These are phyloP conservation scores for Brachypodium distachyon DNA, from an alignment of 202 grass and related monocot genomes.

Conservation along the genomic window DNA sequence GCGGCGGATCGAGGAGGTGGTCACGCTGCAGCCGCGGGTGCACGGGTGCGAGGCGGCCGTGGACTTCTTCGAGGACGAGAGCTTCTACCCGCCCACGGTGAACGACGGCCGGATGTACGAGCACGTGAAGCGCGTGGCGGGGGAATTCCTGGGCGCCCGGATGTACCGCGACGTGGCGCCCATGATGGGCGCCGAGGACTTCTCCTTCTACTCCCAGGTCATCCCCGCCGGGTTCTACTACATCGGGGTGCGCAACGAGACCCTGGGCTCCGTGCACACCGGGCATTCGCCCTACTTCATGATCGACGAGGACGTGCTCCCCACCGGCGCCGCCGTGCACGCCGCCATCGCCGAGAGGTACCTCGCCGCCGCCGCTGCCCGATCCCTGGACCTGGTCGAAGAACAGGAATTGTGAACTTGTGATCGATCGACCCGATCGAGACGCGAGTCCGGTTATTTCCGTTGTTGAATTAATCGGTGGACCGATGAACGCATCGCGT, in stretches of 20 bases:
- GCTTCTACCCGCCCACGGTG: constrained; percentile 87
- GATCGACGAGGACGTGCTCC: constrained; percentile 88
- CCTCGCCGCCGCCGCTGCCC: neutral
- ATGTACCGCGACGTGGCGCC: constrained; percentile 67
- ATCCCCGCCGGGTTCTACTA: constrained; percentile 79
- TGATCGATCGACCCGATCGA: no score
- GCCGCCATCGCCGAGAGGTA: constrained; percentile 87
- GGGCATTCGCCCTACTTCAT: constrained; percentile 73
- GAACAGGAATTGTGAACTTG: neutral
- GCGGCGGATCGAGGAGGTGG: constrained; percentile 90
- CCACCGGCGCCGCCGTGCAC: constrained; percentile 72
- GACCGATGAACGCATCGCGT: neutral
- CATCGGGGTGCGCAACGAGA: constrained; percentile 88
- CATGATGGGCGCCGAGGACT: constrained; percentile 94
- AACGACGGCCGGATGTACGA: constrained; percentile 69
- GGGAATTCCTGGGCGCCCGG: constrained; percentile 31
- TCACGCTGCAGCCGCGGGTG: constrained; percentile 58
- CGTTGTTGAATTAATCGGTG: no score
- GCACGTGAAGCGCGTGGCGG: constrained; percentile 43
- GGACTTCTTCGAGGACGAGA: constrained; percentile 94
- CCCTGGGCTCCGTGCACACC: constrained; percentile 54
- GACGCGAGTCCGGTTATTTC: no score
- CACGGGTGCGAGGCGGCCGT: constrained; percentile 51
- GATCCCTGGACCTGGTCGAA: neutral
- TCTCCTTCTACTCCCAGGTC: constrained; percentile 84